phyloP scores from a whole-genome alignment of 2,329 filamentous ascomycete genomes.

The Penicillium hordei region DNA sequence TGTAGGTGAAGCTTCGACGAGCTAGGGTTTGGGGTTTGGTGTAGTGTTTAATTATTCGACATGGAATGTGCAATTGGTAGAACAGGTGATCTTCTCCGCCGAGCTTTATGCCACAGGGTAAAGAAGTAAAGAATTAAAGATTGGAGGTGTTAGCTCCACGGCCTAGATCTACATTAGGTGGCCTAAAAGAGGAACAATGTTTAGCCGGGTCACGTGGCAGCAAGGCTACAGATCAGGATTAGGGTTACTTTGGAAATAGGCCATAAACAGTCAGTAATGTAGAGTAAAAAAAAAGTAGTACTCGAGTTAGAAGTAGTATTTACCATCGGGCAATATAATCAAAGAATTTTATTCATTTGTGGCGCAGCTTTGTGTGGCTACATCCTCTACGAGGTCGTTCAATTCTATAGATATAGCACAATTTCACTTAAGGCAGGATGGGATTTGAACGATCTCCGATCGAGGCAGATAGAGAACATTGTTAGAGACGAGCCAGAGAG shows the following conservation, averaged over 20 bases:
- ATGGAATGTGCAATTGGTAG: background rate
- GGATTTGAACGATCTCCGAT: too few relatives aligned
- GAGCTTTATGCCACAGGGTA: background rate
- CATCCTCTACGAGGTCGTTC: background rate
- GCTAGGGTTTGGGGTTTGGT: background rate
- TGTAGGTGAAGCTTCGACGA: background rate
- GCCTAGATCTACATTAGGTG: slow-evolving; percentile 13
- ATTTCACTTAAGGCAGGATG: too few relatives aligned
- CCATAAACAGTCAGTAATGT: background rate
- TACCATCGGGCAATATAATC: background rate
- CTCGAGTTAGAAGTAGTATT: background rate
- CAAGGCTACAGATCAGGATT: background rate
- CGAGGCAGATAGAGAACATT: too few relatives aligned
- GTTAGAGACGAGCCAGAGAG: too few relatives aligned
- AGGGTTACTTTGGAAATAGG: background rate
- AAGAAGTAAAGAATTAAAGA: slow-evolving; percentile 2
- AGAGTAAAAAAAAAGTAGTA: background rate
- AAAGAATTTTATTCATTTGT: background rate
- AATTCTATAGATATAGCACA: background rate
- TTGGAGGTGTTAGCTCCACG: slow-evolving; percentile 5
- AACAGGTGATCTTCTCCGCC: background rate
- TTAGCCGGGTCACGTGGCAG: slow-evolving; percentile 24
- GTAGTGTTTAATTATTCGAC: background rate
- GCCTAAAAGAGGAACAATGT: slow-evolving; percentile 21
- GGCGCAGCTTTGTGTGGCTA: background rate